These are phyloP conservation scores for Penicillium sp. DNA, from an alignment of 2,329 filamentous ascomycete species.

Conservation along the genomic window DNA sequence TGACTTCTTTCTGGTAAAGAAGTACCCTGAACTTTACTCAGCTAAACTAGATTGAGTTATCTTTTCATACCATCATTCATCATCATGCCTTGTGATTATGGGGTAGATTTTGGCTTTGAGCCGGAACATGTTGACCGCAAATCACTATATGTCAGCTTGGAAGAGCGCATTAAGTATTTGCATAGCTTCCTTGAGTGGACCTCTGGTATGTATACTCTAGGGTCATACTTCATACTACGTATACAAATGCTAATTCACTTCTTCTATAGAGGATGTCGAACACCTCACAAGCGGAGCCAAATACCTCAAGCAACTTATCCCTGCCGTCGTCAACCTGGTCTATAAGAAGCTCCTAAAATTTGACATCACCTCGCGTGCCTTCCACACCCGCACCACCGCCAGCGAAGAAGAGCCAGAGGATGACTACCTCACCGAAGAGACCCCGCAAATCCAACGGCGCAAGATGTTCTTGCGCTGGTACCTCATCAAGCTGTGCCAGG, in stretches of 20 bases:
- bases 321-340: conserved; percentile 79
- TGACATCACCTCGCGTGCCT: conserved; percentile 78
- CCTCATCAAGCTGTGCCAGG: conserved; percentile 70
- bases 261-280: conserved; percentile 64
- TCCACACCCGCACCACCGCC: conserved; percentile 61
- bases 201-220: conserved; percentile 54
- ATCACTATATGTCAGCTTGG: conserved; percentile 69
- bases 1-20: background rate
- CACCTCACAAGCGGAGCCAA: conserved; percentile 68
- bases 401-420: conserved; percentile 66
- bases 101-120: conserved; percentile 10
- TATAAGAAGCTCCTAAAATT: conserved; percentile 79
- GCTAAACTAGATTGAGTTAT: background rate
- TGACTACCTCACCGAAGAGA: conserved; percentile 63
- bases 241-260: background rate
- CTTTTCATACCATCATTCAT: conserved; percentile 13
- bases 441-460: conserved; percentile 72
- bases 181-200: conserved; percentile 76
- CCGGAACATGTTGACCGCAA: conserved; percentile 66
- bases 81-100: conserved; percentile 18
- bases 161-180: conserved; percentile 69
- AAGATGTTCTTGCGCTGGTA: conserved; percentile 80
- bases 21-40: background rate
- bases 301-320: conserved; percentile 79
- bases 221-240: background rate